Evolutionary conservation across 768 basidiomycete genomes (phyloP), one percentile per base, ranked within the genome.

Genomic region (Coprinellus aureogranulatus): DNA sequence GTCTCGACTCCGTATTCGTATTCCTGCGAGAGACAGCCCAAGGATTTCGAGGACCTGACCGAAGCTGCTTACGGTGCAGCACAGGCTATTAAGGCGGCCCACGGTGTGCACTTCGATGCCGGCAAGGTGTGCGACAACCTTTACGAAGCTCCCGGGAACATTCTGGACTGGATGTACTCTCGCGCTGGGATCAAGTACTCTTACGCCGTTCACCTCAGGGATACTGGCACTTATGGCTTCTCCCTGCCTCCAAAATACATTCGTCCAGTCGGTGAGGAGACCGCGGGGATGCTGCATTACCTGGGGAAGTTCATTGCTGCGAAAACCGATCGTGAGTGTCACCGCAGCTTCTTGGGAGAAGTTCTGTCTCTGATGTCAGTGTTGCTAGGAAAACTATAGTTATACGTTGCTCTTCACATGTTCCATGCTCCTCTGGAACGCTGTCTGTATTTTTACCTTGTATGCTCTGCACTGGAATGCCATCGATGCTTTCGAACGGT

Each of bases 1-100:
- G 89, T 92, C 55, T 88, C 89, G n/a, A 77, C 84, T 34, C 92
- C 92, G 4, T 93, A 80, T 62, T 89, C 90, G 0, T 87, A 85
- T 65, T 82, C 84, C 0, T 92, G 90, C 72, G 77, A 78, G 37
- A 74, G 72, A 41, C 66, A 78, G 16, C 84, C 90, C 0, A 80
- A 82, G 57, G 89, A 90, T 61, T 87, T 86, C 0, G 90, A 92
- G 69, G 86, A 90, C 66, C 81, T 86, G 64, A 74, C 85, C 58
- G 90, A 92, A 68, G 89, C 86, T 8, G 86, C 84, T 4, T 71
- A 85, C 2, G 88, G 88, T 0, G 86, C 87, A 2, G 76, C 79
- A 0, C 77, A 81, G 42, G 85, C 88, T 4, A 72, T 87, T 46
- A 77, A 74, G 55, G 67, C 69, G 4, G 75, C 75, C 0, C 81